Conservation (phyloP, 2,329 filamentous ascomycete genomes). For the Fusarium concolor region DNA sequence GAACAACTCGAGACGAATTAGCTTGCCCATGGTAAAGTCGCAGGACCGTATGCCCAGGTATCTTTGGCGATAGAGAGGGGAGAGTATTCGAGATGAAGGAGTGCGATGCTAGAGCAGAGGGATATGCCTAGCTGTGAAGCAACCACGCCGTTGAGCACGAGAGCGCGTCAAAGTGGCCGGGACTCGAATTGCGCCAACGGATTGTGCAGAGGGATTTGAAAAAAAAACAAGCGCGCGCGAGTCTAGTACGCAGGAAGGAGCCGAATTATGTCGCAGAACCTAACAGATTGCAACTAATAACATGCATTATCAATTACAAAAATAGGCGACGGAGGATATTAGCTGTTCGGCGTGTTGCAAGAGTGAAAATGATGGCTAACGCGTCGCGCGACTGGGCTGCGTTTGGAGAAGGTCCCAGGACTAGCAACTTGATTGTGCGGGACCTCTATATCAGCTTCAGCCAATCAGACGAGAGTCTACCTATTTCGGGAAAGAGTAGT, state of each 20-base stretch:
- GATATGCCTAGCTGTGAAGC: slow-evolving; percentile 33
- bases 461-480: slow-evolving; percentile 2
- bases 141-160: slow-evolving; percentile 35
- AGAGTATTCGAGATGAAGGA: slow-evolving; percentile 14
- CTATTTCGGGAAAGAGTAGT: neutral
- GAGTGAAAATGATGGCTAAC: slow-evolving; percentile 37
- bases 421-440: slow-evolving; percentile 12
- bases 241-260: slow-evolving; percentile 2
- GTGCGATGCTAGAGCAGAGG: slow-evolving; percentile 28
- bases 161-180: slow-evolving; percentile 42
- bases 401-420: slow-evolving; percentile 18
- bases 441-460: neutral
- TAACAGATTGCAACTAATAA: slow-evolving; percentile 5
- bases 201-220: slow-evolving; percentile 28
- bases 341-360: slow-evolving; percentile 30
- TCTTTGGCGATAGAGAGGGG: slow-evolving; percentile 6
- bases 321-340: slow-evolving; percentile 11
- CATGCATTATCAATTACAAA: slow-evolving; percentile 22
- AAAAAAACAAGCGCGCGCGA: neutral
- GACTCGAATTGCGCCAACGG: slow-evolving; percentile 35
- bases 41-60: slow-evolving; percentile 30
- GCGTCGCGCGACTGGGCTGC: slow-evolving; percentile 43
- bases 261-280: slow-evolving; percentile 18
- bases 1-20: slow-evolving; percentile 93
- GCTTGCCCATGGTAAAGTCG: slow-evolving; percentile 83